Conservation (phyloP, 306 rosid genomes). For the Lathyrus tuberosus region DNA sequence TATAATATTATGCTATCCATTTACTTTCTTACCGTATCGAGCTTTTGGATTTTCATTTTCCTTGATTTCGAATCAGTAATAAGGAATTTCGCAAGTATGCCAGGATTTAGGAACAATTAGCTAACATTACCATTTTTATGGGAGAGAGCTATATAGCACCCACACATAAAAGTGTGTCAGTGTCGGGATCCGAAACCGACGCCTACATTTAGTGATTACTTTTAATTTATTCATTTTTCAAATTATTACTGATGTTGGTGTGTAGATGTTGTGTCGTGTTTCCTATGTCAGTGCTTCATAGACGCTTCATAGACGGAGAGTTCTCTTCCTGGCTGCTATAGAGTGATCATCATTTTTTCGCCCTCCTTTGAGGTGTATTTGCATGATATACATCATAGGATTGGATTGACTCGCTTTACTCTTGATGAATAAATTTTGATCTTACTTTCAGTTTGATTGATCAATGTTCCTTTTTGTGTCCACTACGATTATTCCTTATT, state of each 20-base stretch:
- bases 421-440: background rate
- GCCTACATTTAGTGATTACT: too few species aligned
- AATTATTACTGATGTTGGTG: too few species aligned
- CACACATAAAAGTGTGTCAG: too few species aligned
- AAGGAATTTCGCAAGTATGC: background rate
- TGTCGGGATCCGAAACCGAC: too few species aligned
- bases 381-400: background rate
- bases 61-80: conserved; percentile 26
- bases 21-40: background rate
- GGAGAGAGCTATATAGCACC: too few species aligned
- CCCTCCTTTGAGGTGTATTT: background rate
- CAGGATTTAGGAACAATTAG: conserved; percentile 2
- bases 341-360: too few species aligned
- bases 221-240: too few species aligned
- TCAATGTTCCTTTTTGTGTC: conserved; percentile 7
- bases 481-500: conserved; percentile 6
- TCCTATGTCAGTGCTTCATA: too few species aligned
- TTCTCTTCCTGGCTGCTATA: background rate
- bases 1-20: background rate
- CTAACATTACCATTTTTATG: conserved; percentile 8
- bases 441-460: background rate
- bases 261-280: too few species aligned
- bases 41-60: conserved; percentile 22
- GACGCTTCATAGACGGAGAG: background rate
- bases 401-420: background rate